phyloP scores from a whole-genome alignment of 331 rosid species.

The Dryas integrifolia region DNA sequence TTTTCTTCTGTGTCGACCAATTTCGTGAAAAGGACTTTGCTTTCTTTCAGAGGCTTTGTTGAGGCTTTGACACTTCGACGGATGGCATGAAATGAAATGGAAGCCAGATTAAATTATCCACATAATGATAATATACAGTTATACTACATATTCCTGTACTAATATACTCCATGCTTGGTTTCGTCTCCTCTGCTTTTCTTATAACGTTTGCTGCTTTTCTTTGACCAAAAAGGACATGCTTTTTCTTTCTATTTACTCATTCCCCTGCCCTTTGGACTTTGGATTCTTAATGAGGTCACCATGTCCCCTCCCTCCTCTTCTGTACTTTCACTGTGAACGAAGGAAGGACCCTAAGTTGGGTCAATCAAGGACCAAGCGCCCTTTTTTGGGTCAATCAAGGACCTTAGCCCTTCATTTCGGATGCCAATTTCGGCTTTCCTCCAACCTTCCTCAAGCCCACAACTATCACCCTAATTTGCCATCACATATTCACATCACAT shows the following conservation, averaged over 20 bases:
- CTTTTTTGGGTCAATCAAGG: no score
- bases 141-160: background rate
- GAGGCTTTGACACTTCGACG: slow-evolving; percentile 50
- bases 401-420: background rate
- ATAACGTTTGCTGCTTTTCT: background rate
- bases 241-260: slow-evolving; percentile 35
- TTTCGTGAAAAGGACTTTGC: slow-evolving; percentile 47
- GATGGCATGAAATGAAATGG: slow-evolving; percentile 6
- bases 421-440: background rate
- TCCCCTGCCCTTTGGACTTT: slow-evolving; percentile 17
- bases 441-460: background rate
- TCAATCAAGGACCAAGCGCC: no score
- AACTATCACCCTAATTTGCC: background rate
- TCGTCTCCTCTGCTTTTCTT: no score
- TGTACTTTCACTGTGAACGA: slow-evolving; percentile 16
- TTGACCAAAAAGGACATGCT: slow-evolving; percentile 29
- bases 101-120: no score
- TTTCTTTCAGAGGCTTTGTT: background rate
- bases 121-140: background rate
- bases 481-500: background rate
- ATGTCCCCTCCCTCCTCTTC: background rate
- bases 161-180: background rate
- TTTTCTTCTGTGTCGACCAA: slow-evolving; percentile 12
- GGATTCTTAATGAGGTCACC: slow-evolving; percentile 21
- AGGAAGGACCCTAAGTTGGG: no score